Evolutionary conservation across 768 basidiomycete species (phyloP).

Genomic region (Leccinum disarticulatum): DNA sequence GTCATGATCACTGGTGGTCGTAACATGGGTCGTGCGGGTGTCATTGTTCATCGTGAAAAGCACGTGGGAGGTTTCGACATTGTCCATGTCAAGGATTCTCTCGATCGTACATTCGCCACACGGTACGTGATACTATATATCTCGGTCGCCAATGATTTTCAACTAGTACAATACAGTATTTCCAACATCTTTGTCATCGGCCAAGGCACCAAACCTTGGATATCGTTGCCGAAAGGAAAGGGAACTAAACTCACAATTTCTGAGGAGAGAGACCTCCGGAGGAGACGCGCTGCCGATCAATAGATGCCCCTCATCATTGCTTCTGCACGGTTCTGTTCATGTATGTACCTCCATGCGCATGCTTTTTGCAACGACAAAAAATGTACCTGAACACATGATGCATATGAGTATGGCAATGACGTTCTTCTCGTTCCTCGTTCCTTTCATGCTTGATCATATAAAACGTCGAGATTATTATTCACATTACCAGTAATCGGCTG

Average conservation of each 20-base stretch:
- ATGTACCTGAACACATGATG: constrained; percentile 16
- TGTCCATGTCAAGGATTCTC: constrained; percentile 93
- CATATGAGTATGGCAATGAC: constrained; percentile 12
- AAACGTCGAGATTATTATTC: not conserved
- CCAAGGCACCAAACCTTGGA: constrained; percentile 92
- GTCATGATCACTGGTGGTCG: constrained; percentile 98
- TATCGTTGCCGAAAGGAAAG: constrained; percentile 97
- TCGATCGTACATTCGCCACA: constrained; percentile 96
- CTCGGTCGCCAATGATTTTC: not conserved
- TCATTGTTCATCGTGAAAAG: constrained; percentile 95
- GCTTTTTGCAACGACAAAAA: constrained; percentile 21
- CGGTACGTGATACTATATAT: constrained; percentile 55
- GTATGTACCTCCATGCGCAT: constrained; percentile 23
- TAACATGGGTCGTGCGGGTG: constrained; percentile 98
- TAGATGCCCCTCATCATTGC: constrained; percentile 34
- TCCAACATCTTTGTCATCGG: constrained; percentile 99
- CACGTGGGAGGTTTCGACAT: constrained; percentile 99
- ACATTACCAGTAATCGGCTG: constrained; percentile 47
- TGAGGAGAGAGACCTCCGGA: constrained; percentile 91
- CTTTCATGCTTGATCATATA: not conserved
- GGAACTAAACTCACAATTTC: constrained; percentile 97
- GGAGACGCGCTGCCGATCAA: constrained; percentile 76
- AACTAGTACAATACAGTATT: constrained; percentile 50
- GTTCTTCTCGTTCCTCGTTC: not conserved
- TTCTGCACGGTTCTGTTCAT: constrained; percentile 6